Base-by-base conservation (phyloP, 2,329 filamentous ascomycete genomes). In the Coniella vitis region DNA sequence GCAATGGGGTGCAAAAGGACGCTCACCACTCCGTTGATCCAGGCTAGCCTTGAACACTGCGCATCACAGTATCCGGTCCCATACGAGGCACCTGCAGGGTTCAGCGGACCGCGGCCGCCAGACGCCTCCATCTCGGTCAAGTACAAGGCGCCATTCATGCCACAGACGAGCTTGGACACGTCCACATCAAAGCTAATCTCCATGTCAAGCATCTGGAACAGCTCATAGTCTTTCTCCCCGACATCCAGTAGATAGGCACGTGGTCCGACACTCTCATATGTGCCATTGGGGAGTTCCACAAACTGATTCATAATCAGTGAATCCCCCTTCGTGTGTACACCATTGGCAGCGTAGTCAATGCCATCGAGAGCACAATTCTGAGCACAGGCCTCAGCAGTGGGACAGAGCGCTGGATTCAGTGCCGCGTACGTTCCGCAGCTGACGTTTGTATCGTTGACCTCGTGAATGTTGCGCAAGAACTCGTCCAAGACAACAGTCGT, bases 121-220 rank as follows among this genome's bases (percentile, higher is more conserved):
- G 81, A 77, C 4, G 72, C 67, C 19, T 79, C 72, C 81, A 86
- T 85, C 58, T 75, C 68, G 14, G 77, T 70, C 37, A 85, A 72
- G 68, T 85, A 84, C 22, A 85, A 62, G 10, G 81, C 81, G 50
- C 79, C 81, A 61, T 86, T 85, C 58, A 85, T 66, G 47, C 83
- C 83, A 56, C 82, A 86, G 19, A 76, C 75, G 19, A 84, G 69
- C 53, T 75, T 74, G 21, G 79, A 83, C 39, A 83, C 72, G 59
- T 85, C 81, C 4, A 84, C 79, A 40, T 82, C 79, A 53, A 85
- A 83, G 31, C 76, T 78, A 60, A 85, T 74, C 60, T 86, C 81
- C 57, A 77, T 67, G 59, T 76, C 76, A 47, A 76, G 70, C 35
- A 84, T 65, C 51, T 77, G 69, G 61, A 82, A 74, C 55, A 75